Conservation (phyloP, 306 rosid species). For the Potentilla sterilis region DNA sequence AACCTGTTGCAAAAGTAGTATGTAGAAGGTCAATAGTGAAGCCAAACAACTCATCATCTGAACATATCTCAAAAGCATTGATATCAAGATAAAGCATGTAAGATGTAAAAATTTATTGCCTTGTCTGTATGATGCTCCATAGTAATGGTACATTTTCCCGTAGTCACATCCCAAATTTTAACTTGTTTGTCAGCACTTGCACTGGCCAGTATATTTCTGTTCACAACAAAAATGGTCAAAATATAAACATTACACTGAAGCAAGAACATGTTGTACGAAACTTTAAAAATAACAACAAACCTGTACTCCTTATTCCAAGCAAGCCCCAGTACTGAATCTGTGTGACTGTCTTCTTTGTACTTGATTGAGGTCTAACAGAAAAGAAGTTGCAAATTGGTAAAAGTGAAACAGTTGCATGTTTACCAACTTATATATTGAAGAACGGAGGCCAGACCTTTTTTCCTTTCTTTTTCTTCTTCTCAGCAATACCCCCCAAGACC, state of each 20-base stretch:
- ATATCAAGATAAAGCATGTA: background rate
- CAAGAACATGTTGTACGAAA: slow-evolving; percentile 21
- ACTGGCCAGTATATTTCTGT: slow-evolving; percentile 87
- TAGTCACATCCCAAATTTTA: slow-evolving; percentile 82
- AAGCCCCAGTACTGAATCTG: slow-evolving; percentile 84
- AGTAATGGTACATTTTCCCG: slow-evolving; percentile 70
- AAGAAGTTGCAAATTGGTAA: slow-evolving; percentile 29
- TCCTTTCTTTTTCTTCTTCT: slow-evolving; percentile 56
- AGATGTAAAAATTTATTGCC: slow-evolving; percentile 40
- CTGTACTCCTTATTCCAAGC: slow-evolving; percentile 93
- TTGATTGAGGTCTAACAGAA: slow-evolving; percentile 51
- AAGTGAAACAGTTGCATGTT: slow-evolving; percentile 11
- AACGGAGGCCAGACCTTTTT: slow-evolving; percentile 49
- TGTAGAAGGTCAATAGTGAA: slow-evolving; percentile 23
- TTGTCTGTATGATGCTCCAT: slow-evolving; percentile 90
- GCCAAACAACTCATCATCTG: slow-evolving; percentile 1
- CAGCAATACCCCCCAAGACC: slow-evolving; percentile 64
- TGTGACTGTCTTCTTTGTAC: slow-evolving; percentile 85
- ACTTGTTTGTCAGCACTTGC: slow-evolving; percentile 87
- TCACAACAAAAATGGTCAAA: slow-evolving; percentile 2
- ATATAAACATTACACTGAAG: slow-evolving; percentile 8
- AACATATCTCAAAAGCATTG: background rate
- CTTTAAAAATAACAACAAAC: slow-evolving; percentile 35
- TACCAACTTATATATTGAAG: slow-evolving; percentile 13
- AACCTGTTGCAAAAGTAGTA: slow-evolving; percentile 59